These are phyloP conservation scores for Fraxinus anomala DNA, from an alignment of 257 asterid genomes.

Conservation along the genomic window DNA sequence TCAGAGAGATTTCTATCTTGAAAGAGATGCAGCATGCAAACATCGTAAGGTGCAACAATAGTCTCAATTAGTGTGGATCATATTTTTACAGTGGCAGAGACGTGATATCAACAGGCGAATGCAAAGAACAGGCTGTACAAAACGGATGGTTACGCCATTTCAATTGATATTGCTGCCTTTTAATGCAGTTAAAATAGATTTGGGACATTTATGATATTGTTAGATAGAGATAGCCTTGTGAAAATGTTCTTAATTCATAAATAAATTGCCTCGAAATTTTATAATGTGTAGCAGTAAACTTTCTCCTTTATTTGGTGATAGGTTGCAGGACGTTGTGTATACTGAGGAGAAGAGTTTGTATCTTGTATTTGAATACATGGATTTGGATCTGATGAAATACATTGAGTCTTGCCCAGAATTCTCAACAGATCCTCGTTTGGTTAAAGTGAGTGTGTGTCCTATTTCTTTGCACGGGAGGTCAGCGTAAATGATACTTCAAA, in stretches of 20 bases:
- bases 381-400: slow-evolving; percentile 93
- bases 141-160: slow-evolving; percentile 11
- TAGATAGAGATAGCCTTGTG: neutral
- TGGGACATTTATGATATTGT: neutral
- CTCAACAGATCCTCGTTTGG: slow-evolving; percentile 71
- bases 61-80: slow-evolving; percentile 12
- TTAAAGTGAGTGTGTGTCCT: slow-evolving; percentile 61
- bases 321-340: slow-evolving; percentile 98
- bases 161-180: neutral
- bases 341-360: slow-evolving; percentile 83
- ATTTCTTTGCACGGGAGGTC: slow-evolving; percentile 26
- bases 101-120: slow-evolving; percentile 4
- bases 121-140: slow-evolving; percentile 7
- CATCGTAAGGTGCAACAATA: slow-evolving; percentile 66
- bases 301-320: slow-evolving; percentile 31
- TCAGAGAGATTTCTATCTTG: slow-evolving; percentile 90
- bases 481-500: slow-evolving; percentile 5
- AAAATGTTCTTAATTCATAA: slow-evolving; percentile 8
- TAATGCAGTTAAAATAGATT: neutral
- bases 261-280: slow-evolving; percentile 9
- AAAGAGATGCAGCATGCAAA: slow-evolving; percentile 97
- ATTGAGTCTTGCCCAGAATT: slow-evolving; percentile 94
- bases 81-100: slow-evolving; percentile 4
- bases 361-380: slow-evolving; percentile 93
- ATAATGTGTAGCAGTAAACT: neutral